Base-by-base conservation (phyloP, 495 filamentous ascomycete species). In the Neurospora tetrasperma region DNA sequence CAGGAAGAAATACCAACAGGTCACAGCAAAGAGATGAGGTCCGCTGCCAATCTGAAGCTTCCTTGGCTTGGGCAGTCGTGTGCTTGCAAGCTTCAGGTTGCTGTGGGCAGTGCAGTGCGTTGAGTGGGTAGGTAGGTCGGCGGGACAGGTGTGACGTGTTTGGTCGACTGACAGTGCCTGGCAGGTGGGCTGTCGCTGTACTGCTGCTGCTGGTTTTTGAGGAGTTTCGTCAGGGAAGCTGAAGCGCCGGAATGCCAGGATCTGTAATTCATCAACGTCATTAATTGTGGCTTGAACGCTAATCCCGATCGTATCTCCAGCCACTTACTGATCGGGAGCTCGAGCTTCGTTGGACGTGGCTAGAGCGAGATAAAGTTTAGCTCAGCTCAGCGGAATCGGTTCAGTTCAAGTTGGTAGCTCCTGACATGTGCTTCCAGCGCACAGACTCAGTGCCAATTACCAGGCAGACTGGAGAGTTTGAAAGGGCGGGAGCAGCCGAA, bases 81-180 rank as follows among this genome's bases (percentile, higher is more conserved):
- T 14, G 14, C 54, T 35, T 66, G 27, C 54, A 66, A 66, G 27
- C 54, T 35, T 35, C 54, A 66, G 54, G 27, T 62, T 62, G 27
- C 54, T 62, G 54, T 35, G 54, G 54, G 54, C 54, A 62, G 54
- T 62, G 54, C 54, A 62, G 54, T 12, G 54, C 20, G 54, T 62
- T 62, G 54, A 16, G 54, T 62, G 27, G 54, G 54, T 38, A 38
- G 54, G 54, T 66, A 38, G 54, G 54, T 66, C 31, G 54, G 54
- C 54, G 54, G 70, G 38, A 42, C 41, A 75, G 62, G 75, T 70
- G 79, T 79, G 78, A 78, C 79, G 79, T 80, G 79, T 74, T 79
- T 80, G 74, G 74, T 70, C 54, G 66, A 71, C 42, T 35, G 20
- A 14, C 31, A 42, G 42, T 23, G 31, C 23, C 27, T 42, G 68